Base-by-base conservation (phyloP, 805 yeast genomes). In the Nakazawaea wickerhamii region DNA sequence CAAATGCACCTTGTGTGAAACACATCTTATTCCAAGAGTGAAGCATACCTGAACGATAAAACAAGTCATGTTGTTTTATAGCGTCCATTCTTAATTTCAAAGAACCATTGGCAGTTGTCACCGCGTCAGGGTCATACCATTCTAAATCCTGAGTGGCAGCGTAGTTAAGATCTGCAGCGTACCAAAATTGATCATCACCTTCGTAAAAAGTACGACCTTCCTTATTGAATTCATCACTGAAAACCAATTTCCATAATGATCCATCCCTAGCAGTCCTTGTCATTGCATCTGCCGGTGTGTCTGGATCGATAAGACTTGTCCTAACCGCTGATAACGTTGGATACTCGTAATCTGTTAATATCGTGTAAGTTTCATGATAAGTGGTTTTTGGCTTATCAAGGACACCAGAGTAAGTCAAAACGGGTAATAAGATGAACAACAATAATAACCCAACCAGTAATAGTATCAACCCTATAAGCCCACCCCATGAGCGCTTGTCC, bases 121-220 rank as follows among this genome's bases (percentile, higher is more conserved):
- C 79, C 1, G 96, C 96, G 59, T 90, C 96, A 1, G 98, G 98
- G 47, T 79, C 82, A 62, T 90, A 90, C 96, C 96, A 90, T 66
- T 90, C 97, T 56, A 88, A 71, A 68, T 90, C 97, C 44, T 75
- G 65, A 5, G 97, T 90, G 19, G 95, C 95, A 42, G 74, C 90
- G 61, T 90, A 90, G 59, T 88, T 78, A 27, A 89, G 52, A 63
- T 89, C 87, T 2, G 81, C 85, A 3, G 88, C 96, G 34, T 84
- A 75, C 84, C 91, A 90, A 57, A 84, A 88, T 61, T 86, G 96
- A 59, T 89, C 96, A 58, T 89, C 96, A 34, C 91, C 93, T 7
- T 77, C 83, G 60, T 87, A 89, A 58, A 90, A 90, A 3, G 95
- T 82, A 55, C 97, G 73, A 7, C 97, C 97, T 47, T 84, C 93